Conservation (phyloP, 2,329 filamentous ascomycete genomes). For the Cercospora nicotianae region DNA sequence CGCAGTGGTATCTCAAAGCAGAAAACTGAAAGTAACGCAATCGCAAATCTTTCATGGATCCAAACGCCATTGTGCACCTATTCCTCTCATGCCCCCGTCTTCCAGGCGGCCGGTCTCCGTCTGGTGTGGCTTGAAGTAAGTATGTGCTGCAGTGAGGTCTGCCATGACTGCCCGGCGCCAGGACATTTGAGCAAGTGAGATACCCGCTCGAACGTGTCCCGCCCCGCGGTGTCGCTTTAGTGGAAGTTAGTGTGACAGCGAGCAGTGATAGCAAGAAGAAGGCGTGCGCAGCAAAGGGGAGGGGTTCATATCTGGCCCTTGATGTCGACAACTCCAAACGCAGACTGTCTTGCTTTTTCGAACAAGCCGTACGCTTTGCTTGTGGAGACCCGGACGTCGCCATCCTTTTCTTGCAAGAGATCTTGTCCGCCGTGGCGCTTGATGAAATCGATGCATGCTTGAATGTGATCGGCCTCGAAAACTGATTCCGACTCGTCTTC, state of each 20-base stretch:
- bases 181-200: neutral
- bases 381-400: conserved; percentile 67
- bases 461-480: conserved; percentile 32
- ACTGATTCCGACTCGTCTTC: conserved; percentile 68
- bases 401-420: conserved; percentile 72
- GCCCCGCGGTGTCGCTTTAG: neutral
- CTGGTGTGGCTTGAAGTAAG: neutral
- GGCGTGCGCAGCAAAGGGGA: neutral
- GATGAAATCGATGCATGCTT: conserved; percentile 77
- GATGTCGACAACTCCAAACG: conserved; percentile 89
- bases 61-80: neutral
- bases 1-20: neutral
- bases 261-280: neutral
- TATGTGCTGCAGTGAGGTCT: neutral
- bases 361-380: conserved; percentile 73
- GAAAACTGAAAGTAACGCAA: neutral
- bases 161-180: neutral
- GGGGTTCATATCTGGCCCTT: conserved; percentile 80
- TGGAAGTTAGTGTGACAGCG: conserved; percentile 9
- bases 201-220: neutral
- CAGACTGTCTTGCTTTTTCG: conserved; percentile 68
- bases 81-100: neutral
- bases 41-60: neutral
- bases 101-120: neutral
- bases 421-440: conserved; percentile 74